phyloP scores from a whole-genome alignment of 192 early-diverging fungal species.

The Gamsiella multidivaricata region DNA sequence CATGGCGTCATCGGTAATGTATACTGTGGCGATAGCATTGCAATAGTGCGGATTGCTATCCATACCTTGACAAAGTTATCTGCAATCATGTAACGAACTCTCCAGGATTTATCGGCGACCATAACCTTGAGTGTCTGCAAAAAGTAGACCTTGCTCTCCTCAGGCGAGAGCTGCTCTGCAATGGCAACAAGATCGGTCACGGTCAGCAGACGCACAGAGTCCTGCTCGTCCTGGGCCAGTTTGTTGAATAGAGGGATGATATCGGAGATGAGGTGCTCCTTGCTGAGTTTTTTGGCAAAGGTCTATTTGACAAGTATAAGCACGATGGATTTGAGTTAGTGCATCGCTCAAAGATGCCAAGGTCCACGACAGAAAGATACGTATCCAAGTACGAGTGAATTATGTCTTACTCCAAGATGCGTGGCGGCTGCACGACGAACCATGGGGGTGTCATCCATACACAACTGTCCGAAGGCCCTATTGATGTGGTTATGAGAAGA shows the following conservation, averaged over 20 bases:
- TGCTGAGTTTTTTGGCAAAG: conserved; percentile 75
- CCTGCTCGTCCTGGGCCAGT: conserved; percentile 88
- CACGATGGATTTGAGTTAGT: no score
- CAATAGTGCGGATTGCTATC: no score
- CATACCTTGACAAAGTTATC: conserved; percentile 95
- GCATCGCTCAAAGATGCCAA: no score
- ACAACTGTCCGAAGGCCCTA: conserved; percentile 83
- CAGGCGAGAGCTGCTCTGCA: conserved; percentile 79
- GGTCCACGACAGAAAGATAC: neutral
- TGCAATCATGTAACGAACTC: conserved; percentile 99
- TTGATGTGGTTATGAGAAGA: conserved; percentile 2
- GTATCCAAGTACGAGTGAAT: neutral
- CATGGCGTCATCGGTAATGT: no score
- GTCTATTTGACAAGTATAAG: conserved; percentile 55
- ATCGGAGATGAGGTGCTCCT: conserved; percentile 84
- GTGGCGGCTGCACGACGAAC: conserved; percentile 94
- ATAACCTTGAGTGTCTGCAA: conserved; percentile 79
- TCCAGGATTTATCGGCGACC: conserved; percentile 96
- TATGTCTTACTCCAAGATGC: conserved; percentile 72
- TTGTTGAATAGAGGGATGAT: conserved; percentile 89
- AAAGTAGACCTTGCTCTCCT: conserved; percentile 82
- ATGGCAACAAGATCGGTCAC: conserved; percentile 93
- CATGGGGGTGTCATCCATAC: conserved; percentile 97
- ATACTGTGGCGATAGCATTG: no score
- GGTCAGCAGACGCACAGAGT: conserved; percentile 96